Percentiles rank a stretch among this genome's conserved stretches.
Conservation (phyloP, 2,329 filamentous ascomycete species). For the Cladophialophora immunda region DNA sequence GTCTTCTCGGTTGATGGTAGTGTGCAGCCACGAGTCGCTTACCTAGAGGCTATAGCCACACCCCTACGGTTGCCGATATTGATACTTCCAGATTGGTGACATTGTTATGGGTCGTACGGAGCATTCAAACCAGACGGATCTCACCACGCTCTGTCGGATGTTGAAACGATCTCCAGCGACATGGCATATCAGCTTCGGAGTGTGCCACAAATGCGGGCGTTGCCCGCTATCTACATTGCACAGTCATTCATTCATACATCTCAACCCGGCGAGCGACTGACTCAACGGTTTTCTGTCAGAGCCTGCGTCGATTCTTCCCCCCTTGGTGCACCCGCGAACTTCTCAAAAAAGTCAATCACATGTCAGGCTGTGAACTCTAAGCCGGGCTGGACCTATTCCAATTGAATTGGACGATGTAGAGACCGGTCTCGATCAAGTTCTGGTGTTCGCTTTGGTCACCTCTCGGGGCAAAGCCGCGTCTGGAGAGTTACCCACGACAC, state of each 20-base stretch:
- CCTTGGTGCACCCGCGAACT: background rate
- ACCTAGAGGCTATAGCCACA: background rate
- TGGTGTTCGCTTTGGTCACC: background rate
- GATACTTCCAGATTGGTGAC: background rate
- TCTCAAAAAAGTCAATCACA: background rate
- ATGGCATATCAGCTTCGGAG: background rate
- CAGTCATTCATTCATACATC: background rate
- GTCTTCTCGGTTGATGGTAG: background rate
- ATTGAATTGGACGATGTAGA: background rate
- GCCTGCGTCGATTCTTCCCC: background rate
- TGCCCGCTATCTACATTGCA: background rate
- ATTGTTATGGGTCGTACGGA: background rate
- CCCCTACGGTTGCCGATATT: background rate
- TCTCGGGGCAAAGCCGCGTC: background rate
- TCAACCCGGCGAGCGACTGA: background rate
- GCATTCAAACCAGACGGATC: background rate
- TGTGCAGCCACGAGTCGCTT: background rate
- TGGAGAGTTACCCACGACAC: background rate
- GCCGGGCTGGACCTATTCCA: background rate
- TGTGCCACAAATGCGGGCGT: background rate
- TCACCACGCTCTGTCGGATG: background rate
- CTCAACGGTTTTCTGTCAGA: background rate
- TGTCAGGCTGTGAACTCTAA: slow-evolving; percentile 5
- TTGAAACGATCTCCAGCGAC: background rate
- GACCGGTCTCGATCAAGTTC: background rate